These are phyloP conservation scores for Blastobotrys persicus DNA, from an alignment of 1,139 yeast genomes.

Conservation along the genomic window DNA sequence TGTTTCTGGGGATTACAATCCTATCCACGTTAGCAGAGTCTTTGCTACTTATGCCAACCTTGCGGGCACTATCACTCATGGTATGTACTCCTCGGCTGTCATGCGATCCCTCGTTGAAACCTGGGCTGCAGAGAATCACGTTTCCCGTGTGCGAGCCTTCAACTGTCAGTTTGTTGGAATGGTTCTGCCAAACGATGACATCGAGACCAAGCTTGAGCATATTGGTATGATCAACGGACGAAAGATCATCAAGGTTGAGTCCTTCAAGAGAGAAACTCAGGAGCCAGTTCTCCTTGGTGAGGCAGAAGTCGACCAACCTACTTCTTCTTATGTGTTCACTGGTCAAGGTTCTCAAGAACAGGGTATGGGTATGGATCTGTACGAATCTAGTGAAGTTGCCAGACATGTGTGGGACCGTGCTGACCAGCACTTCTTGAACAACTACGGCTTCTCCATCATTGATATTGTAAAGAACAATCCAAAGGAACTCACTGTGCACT, in stretches of 20 bases:
- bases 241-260: constrained; percentile 90
- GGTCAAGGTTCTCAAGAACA: constrained; percentile 99
- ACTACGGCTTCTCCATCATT: constrained; percentile 95
- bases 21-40: constrained; percentile 94
- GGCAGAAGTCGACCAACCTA: constrained; percentile 98
- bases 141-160: constrained; percentile 93
- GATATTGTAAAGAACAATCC: constrained; percentile 96
- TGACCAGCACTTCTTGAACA: constrained; percentile 83
- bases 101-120: constrained; percentile 93
- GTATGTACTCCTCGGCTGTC: constrained; percentile 97
- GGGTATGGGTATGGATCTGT: constrained; percentile 99
- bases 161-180: constrained; percentile 88
- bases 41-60: constrained; percentile 89
- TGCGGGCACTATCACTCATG: constrained; percentile 98
- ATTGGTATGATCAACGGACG: constrained; percentile 99
- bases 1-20: constrained; percentile 97
- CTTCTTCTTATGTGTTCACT: constrained; percentile 93
- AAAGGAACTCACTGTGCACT: constrained; percentile 88
- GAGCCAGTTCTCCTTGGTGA: constrained; percentile 82
- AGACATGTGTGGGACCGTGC: constrained; percentile 97
- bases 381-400: constrained; percentile 87
- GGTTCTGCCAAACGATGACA: constrained; percentile 94
- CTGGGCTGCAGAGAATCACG: constrained; percentile 98
- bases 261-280: constrained; percentile 71
- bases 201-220: constrained; percentile 87